phyloP scores from a whole-genome alignment of 257 asterid genomes.

The Galeopsis tetrahit region DNA sequence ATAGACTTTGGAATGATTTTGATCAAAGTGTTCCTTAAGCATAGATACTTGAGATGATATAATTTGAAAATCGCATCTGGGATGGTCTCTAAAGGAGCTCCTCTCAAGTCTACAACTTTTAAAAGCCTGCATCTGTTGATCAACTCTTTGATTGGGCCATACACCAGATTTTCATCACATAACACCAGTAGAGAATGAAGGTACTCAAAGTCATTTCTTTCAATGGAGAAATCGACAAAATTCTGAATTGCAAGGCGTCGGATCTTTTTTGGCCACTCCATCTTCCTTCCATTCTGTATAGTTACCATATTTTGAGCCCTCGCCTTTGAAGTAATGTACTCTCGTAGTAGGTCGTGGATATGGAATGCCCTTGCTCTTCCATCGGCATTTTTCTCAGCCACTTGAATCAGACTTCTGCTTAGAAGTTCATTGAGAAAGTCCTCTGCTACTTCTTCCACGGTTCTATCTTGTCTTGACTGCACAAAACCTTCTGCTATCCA shows the following conservation, averaged over 20 bases:
- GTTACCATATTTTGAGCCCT: slow-evolving; percentile 2
- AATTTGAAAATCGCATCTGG: slow-evolving; percentile 4
- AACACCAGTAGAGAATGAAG: not conserved
- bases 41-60: slow-evolving; percentile 19
- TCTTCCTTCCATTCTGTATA: not conserved
- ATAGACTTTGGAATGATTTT: slow-evolving; percentile 11
- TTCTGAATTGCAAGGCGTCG: slow-evolving; percentile 15
- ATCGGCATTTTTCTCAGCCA: not conserved
- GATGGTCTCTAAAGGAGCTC: not conserved
- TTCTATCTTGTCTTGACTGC: not conserved
- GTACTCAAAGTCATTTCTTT: slow-evolving; percentile 1
- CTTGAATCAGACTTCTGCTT: slow-evolving; percentile 13
- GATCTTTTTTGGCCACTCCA: not conserved
- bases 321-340: not conserved
- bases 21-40: slow-evolving; percentile 1
- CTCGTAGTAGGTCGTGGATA: slow-evolving; percentile 14
- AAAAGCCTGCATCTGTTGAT: not conserved
- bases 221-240: not conserved
- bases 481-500: slow-evolving; percentile 14
- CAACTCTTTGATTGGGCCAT: slow-evolving; percentile 4
- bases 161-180: not conserved
- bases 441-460: slow-evolving; percentile 11
- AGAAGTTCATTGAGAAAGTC: slow-evolving; percentile 8
- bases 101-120: slow-evolving; percentile 11
- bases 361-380: slow-evolving; percentile 15